A percentile compares a stretch with the other conserved stretches of the same genome.
Evolutionary conservation across 2,329 filamentous ascomycete genomes (phyloP).

Genomic region (Beauveria rudraprayagi): DNA sequence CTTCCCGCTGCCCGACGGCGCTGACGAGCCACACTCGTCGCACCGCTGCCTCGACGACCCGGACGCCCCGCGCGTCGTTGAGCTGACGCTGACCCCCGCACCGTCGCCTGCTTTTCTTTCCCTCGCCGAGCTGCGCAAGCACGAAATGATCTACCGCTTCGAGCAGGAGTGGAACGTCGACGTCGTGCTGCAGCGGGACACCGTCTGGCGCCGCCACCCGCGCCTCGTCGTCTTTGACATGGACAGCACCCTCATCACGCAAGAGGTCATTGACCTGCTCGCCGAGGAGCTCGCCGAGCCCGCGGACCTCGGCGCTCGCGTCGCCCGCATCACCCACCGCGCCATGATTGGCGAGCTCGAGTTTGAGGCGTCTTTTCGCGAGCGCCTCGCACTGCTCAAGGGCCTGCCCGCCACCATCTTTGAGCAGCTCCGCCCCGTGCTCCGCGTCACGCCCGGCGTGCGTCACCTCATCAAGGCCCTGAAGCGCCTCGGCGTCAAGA

Average conservation of each 20-base stretch:
- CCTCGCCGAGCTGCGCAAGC: conserved; percentile 63
- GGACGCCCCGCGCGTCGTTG: conserved; percentile 54
- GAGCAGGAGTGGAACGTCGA: conserved; percentile 87
- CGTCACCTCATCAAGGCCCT: conserved; percentile 65
- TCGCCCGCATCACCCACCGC: conserved; percentile 81
- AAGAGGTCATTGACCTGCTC: conserved; percentile 95
- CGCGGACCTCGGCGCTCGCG: conserved; percentile 67
- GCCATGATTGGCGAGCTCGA: conserved; percentile 96
- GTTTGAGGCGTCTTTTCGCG: conserved; percentile 75
- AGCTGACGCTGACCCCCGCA: conserved; percentile 54
- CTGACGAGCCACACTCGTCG: conserved; percentile 48
- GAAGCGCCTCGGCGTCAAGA: conserved; percentile 72
- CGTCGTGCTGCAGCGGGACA: conserved; percentile 67
- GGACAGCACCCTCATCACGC: conserved; percentile 94
- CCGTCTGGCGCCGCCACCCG: conserved; percentile 68
- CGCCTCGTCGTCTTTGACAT: conserved; percentile 94
- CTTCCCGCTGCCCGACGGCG: conserved; percentile 46
- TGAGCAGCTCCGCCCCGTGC: conserved; percentile 62
- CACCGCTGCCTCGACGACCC: conserved; percentile 57
- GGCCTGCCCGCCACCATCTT: conserved; percentile 76
- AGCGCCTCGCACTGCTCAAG: conserved; percentile 71
- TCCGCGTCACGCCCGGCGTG: conserved; percentile 78
- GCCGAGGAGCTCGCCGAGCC: conserved; percentile 65
- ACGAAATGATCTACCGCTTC: conserved; percentile 75
- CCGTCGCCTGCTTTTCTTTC: conserved; percentile 56